Evolutionary conservation across 2,329 filamentous ascomycete genomes (phyloP).

Genomic region (Podosphaera leucotricha): DNA sequence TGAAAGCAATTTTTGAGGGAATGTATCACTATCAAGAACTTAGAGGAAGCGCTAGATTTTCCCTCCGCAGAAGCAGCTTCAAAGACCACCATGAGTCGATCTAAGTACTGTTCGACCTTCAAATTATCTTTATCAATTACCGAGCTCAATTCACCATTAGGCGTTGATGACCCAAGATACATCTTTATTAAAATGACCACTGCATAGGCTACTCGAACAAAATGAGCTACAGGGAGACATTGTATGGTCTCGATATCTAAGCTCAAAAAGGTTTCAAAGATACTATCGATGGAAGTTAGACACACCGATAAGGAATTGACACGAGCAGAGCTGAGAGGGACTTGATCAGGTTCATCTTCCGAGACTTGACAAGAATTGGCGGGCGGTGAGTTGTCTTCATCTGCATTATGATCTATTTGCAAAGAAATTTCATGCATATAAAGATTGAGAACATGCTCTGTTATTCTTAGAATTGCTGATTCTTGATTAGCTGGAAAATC

Average conservation of each 20-base stretch:
- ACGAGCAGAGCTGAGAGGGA: conserved; percentile 17
- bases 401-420: conserved; percentile 29
- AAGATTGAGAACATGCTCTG: conserved; percentile 27
- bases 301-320: conserved; percentile 28
- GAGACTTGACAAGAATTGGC: conserved; percentile 11
- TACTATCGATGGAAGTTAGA: conserved; percentile 26
- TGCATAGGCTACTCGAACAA: conserved; percentile 31
- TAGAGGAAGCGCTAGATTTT: conserved; percentile 39
- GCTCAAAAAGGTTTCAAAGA: conserved; percentile 26
- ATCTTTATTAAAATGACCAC: conserved; percentile 35
- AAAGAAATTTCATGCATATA: conserved; percentile 37
- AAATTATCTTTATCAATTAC: conserved; percentile 46
- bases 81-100: conserved; percentile 46
- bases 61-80: conserved; percentile 36
- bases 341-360: conserved; percentile 3
- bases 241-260: conserved; percentile 24
- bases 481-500: conserved; percentile 2
- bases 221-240: conserved; percentile 24
- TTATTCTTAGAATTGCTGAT: conserved; percentile 24
- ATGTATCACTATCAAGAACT: conserved; percentile 45
- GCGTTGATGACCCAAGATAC: conserved; percentile 34
- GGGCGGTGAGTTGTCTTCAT: conserved; percentile 22
- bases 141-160: conserved; percentile 41
- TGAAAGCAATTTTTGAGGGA: conserved; percentile 43
- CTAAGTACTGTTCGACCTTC: conserved; percentile 41